phyloP scores from a whole-genome alignment of 345 rosid genomes.

The Citrus medica region DNA sequence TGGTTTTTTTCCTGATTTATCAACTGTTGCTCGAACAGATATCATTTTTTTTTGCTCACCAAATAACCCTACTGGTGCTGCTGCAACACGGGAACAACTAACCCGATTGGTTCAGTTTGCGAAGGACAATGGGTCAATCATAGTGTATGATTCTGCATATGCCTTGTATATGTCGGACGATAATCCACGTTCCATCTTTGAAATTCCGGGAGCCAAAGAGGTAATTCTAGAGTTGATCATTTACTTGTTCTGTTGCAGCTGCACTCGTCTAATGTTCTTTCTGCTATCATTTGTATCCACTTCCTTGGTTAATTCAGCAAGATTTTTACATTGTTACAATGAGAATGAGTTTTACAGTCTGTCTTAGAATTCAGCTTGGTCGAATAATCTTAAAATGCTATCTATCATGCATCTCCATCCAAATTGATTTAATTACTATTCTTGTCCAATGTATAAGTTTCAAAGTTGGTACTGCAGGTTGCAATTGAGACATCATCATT shows the following conservation, averaged over 20 bases:
- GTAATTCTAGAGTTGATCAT: conserved; percentile 30
- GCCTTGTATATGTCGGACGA: conserved; percentile 85
- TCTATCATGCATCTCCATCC: neutral
- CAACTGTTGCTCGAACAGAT: conserved; percentile 65
- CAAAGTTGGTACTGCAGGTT: conserved; percentile 44
- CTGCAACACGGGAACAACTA: conserved; percentile 89
- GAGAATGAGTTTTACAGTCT: neutral
- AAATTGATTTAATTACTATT: neutral
- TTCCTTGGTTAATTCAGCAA: neutral
- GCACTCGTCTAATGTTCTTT: neutral
- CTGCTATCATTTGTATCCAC: neutral
- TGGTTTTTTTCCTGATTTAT: conserved; percentile 91
- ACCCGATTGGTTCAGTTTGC: conserved; percentile 73
- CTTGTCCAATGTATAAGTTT: neutral
- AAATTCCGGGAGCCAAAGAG: conserved; percentile 98
- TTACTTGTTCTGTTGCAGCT: neutral
- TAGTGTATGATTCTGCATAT: conserved; percentile 92
- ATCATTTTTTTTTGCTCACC: conserved; percentile 96
- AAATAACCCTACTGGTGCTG: conserved; percentile 92
- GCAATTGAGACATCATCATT: conserved; percentile 91
- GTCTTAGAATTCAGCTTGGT: neutral
- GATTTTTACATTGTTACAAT: neutral
- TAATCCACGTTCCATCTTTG: conserved; percentile 84
- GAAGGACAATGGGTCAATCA: conserved; percentile 85
- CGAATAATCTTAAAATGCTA: neutral